Conservation (phyloP, 257 asterid genomes). For the Penstemon davidsonii region DNA sequence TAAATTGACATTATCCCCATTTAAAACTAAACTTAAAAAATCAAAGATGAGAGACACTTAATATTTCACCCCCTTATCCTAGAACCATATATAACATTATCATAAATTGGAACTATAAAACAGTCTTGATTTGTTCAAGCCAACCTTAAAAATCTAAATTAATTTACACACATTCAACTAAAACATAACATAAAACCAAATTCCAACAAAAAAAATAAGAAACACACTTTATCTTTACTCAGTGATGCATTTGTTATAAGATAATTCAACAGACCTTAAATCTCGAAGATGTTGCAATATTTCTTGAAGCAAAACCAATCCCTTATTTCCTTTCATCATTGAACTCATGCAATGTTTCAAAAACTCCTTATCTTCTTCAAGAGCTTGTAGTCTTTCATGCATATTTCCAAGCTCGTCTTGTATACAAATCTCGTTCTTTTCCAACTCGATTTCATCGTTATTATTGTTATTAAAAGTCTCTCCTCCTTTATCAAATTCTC, state of each 20-base stretch:
- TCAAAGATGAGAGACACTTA: too few relatives aligned
- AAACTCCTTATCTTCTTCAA: constrained; percentile 70
- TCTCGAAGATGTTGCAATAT: constrained; percentile 64
- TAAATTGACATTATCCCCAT: too few relatives aligned
- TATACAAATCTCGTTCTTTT: constrained; percentile 29
- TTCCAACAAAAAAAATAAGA: neutral
- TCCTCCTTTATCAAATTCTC: constrained; percentile 12
- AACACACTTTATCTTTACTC: neutral
- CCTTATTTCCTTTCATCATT: constrained; percentile 60
- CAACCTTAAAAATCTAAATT: neutral
- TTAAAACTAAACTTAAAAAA: too few relatives aligned
- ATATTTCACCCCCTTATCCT: too few relatives aligned
- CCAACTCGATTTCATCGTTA: constrained; percentile 26
- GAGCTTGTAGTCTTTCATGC: constrained; percentile 59
- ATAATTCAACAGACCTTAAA: constrained; percentile 45
- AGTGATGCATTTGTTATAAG: constrained; percentile 25
- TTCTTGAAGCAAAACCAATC: constrained; percentile 60
- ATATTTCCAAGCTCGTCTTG: constrained; percentile 53
- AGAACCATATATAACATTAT: too few relatives aligned
- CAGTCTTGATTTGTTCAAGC: neutral
- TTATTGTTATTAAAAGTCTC: neutral
- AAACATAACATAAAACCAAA: neutral
- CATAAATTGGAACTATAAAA: too few relatives aligned
- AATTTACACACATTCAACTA: neutral
- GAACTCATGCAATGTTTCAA: constrained; percentile 60